Evolutionary conservation across 345 rosid genomes (phyloP).

Genomic region (Camelina hispida): DNA sequence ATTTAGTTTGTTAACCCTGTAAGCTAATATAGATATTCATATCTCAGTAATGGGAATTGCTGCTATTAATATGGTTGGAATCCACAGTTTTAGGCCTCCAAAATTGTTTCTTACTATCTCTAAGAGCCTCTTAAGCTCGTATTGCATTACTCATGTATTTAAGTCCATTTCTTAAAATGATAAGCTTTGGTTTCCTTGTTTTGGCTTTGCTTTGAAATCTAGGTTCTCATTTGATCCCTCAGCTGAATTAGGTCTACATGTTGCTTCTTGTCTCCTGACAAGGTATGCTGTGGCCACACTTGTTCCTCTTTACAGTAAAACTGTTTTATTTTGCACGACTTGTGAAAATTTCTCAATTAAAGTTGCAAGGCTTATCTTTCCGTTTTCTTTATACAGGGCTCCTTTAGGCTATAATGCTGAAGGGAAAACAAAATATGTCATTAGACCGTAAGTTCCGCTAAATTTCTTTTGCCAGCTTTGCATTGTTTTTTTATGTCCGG

Average conservation of each 20-base stretch:
- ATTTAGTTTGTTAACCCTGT: conserved; percentile 7
- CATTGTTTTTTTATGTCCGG: conserved; percentile 10
- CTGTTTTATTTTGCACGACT: background rate
- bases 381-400: conserved; percentile 62
- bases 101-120: conserved; percentile 2
- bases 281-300: conserved; percentile 53
- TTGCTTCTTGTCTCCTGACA: conserved; percentile 90
- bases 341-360: background rate
- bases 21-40: background rate
- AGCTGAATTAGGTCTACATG: conserved; percentile 75
- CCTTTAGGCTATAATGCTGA: conserved; percentile 76
- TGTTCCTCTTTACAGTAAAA: conserved; percentile 15
- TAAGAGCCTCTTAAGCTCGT: background rate
- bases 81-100: background rate
- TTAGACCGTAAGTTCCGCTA: conserved; percentile 79
- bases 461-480: conserved; percentile 11
- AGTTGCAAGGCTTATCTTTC: conserved; percentile 7
- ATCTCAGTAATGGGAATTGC: conserved; percentile 1
- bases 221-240: conserved; percentile 93
- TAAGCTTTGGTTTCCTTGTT: conserved; percentile 24
- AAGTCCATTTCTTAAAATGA: background rate
- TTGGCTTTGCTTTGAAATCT: conserved; percentile 40
- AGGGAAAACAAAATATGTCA: conserved; percentile 88
- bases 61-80: background rate
- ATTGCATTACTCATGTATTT: background rate